These are phyloP conservation scores for Trichoderma orchidacearum DNA, from an alignment of 495 filamentous ascomycete species.

Conservation along the genomic window DNA sequence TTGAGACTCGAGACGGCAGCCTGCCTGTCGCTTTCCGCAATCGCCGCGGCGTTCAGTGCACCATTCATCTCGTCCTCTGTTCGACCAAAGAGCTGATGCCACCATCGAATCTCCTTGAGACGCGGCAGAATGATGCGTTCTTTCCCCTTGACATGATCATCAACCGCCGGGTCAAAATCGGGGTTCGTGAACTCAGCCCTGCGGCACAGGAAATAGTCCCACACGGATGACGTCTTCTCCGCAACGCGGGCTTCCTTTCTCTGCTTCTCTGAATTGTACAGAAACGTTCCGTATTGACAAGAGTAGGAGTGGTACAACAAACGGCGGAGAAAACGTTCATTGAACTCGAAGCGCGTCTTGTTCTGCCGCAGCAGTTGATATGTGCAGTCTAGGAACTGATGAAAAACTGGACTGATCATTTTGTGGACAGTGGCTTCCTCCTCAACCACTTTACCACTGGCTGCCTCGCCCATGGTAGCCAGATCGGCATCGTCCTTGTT, in stretches of 20 bases:
- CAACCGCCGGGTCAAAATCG: conserved; percentile 61
- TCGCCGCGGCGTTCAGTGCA: conserved; percentile 27
- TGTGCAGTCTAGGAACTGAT: conserved; percentile 93
- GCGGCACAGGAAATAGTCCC: conserved; percentile 84
- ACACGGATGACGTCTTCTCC: conserved; percentile 75
- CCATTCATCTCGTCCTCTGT: conserved; percentile 90
- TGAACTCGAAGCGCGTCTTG: conserved; percentile 90
- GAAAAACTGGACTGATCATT: conserved; percentile 92
- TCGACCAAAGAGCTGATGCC: conserved; percentile 76
- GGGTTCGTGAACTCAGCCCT: conserved; percentile 67
- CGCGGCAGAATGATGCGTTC: conserved; percentile 78
- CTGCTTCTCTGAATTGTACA: conserved; percentile 90
- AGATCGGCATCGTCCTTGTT: conserved; percentile 53
- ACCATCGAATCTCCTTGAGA: conserved; percentile 63
- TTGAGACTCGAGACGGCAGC: neutral
- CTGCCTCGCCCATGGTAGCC: conserved; percentile 33
- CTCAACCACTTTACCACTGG: conserved; percentile 15
- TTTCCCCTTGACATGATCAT: conserved; percentile 61
- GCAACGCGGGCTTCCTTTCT: conserved; percentile 58
- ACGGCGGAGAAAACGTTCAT: conserved; percentile 83
- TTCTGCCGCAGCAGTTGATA: conserved; percentile 83
- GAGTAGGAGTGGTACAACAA: conserved; percentile 90
- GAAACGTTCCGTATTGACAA: conserved; percentile 93
- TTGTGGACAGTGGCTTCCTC: conserved; percentile 43
- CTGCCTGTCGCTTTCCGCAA: conserved; percentile 15